Conservation (phyloP, 495 filamentous ascomycete species). For the Hypoxylon lienhwacheense region DNA sequence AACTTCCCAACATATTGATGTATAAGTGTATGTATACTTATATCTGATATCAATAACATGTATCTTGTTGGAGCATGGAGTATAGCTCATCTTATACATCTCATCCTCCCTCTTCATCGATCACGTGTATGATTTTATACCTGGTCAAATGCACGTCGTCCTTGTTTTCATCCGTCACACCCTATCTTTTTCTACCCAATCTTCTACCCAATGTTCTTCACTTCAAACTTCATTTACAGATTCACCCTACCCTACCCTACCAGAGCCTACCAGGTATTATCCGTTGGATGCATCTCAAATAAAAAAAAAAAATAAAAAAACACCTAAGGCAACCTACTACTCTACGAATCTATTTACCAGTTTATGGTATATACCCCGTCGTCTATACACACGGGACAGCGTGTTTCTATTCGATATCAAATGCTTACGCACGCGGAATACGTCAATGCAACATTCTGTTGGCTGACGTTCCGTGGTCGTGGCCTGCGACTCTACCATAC, state of each 20-base stretch:
- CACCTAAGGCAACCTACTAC: not conserved
- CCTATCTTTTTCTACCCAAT: not conserved
- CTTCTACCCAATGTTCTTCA: not conserved
- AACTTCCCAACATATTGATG: not conserved
- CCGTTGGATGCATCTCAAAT: no score
- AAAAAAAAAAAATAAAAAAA: no score
- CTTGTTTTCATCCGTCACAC: constrained; percentile 8
- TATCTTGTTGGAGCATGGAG: constrained; percentile 6
- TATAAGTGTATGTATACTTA: no score
- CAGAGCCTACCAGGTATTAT: no score
- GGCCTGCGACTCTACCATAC: not conserved
- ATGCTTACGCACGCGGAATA: not conserved
- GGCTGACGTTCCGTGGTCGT: not conserved
- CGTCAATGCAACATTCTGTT: not conserved
- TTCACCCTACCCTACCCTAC: no score
- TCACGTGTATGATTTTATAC: constrained; percentile 4
- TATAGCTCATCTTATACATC: not conserved
- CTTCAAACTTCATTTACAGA: no score
- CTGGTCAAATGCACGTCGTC: constrained; percentile 9
- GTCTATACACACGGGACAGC: no score
- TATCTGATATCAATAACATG: not conserved
- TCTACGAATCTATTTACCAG: not conserved
- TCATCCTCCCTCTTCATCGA: no score
- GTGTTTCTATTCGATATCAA: not conserved
- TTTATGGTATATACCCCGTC: no score